phyloP scores from a whole-genome alignment of 768 basidiomycete species.

The Xerocomus brunneocitrinus region DNA sequence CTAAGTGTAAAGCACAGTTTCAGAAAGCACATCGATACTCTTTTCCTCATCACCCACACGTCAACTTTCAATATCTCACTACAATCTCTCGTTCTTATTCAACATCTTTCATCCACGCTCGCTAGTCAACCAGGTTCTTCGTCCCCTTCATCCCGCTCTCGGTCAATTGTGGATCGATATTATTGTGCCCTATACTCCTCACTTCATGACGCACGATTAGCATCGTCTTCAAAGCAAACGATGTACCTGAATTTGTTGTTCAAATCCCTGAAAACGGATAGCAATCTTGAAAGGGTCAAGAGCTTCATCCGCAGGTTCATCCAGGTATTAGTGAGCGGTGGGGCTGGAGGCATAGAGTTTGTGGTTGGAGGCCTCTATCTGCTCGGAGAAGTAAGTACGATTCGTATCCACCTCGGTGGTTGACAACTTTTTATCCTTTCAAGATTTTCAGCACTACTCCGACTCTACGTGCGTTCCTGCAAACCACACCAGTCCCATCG shows the following conservation, averaged over 20 bases:
- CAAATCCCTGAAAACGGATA: slow-evolving; percentile 77
- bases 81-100: slow-evolving; percentile 85
- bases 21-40: slow-evolving; percentile 81
- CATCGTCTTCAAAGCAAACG: slow-evolving; percentile 85
- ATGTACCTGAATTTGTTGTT: slow-evolving; percentile 95
- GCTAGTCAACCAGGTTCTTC: slow-evolving; percentile 38
- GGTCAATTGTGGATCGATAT: slow-evolving; percentile 58
- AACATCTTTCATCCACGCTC: slow-evolving; percentile 68
- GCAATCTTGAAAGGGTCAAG: slow-evolving; percentile 55
- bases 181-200: slow-evolving; percentile 89
- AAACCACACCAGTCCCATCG: slow-evolving; percentile 27
- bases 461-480: slow-evolving; percentile 44
- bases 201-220: slow-evolving; percentile 75
- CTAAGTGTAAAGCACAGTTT: slow-evolving; percentile 44
- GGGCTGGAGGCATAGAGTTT: slow-evolving; percentile 77
- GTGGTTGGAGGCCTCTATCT: slow-evolving; percentile 84
- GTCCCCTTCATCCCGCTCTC: slow-evolving; percentile 36
- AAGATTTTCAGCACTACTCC: slow-evolving; percentile 51
- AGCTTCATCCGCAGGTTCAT: slow-evolving; percentile 81
- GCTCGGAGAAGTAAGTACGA: slow-evolving; percentile 70
- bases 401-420: not conserved
- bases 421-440: not conserved
- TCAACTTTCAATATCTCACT: slow-evolving; percentile 97
- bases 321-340: slow-evolving; percentile 69
- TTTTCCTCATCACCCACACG: slow-evolving; percentile 92